Conservation (phyloP, 257 asterid species). For the Nicotiana obtusifolia region DNA sequence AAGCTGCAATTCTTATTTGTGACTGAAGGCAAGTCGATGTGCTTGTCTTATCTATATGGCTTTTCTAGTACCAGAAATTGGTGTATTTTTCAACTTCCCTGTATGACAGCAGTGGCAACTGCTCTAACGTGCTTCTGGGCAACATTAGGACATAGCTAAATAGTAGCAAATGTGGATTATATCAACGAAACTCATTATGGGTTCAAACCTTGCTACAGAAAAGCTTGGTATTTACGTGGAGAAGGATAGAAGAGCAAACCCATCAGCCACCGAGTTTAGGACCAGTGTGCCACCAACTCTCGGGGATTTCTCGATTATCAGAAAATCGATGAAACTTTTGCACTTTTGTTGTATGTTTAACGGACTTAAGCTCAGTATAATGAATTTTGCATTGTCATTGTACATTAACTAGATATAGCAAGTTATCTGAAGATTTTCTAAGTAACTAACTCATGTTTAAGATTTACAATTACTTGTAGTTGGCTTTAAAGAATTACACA, state of each 20-base stretch:
- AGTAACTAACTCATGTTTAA: not conserved
- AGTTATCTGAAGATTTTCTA: not conserved
- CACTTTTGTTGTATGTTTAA: not conserved
- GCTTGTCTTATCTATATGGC: not conserved
- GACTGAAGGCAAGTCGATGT: not conserved
- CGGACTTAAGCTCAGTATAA: not conserved
- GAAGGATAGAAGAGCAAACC: too few species aligned
- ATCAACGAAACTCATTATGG: not conserved
- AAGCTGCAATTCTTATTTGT: not conserved
- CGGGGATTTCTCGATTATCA: too few species aligned
- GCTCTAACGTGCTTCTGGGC: not conserved
- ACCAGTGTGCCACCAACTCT: too few species aligned
- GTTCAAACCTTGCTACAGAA: too few species aligned
- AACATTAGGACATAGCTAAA: not conserved
- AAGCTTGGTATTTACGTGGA: too few species aligned
- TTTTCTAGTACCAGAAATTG: not conserved
- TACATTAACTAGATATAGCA: not conserved
- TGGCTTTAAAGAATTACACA: too few species aligned
- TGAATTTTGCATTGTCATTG: not conserved
- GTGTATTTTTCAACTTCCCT: not conserved
- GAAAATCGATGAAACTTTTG: not conserved
- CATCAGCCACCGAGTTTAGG: too few species aligned
- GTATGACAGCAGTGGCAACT: not conserved
- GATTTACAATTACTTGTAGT: not conserved
- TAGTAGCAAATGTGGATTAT: not conserved